Evolutionary conservation across 1,139 yeast genomes (phyloP), one percentile per base, ranked within the genome.

Genomic region (Pichia norvegensis): DNA sequence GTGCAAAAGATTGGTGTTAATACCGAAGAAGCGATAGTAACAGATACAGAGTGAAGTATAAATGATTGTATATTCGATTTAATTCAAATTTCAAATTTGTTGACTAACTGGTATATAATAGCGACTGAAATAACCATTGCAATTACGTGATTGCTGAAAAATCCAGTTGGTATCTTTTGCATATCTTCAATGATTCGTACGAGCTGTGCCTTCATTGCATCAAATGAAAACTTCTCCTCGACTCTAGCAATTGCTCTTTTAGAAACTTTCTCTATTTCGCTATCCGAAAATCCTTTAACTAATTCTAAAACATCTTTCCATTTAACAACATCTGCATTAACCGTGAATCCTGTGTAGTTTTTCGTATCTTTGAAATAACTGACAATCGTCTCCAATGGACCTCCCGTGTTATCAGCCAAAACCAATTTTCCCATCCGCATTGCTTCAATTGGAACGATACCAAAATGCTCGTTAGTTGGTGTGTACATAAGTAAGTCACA

Each of bases 361-460:
- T 55, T 55, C 4, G 56, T 61, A 45, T 75, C 65, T 1, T 65
- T 46, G 23, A 42, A 44, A 27, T 50, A 59, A 33, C 54, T 53
- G 65, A 43, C 67, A 11, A 92, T 72, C 0, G 96, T 84, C 61
- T 92, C 99, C 29, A 82, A 65, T 0, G 98, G 98, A 0, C 99
- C 99, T 16, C 98, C 99, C 40, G 79, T 80, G 58, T 85, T 79
- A 2, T 84, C 81, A 0, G 96, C 97, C 46, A 94, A 67, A 0
- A 88, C 96, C 0, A 95, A 90, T 0, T 85, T 82, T 27, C 84
- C 81, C 51, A 77, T 72, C 41, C 83, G 72, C 97, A 92, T 90
- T 19, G 96, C 88, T 60, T 92, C 98, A 14, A 92, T 73, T 1
- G 99, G 99, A 4, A 94, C 99, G 52, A 92, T 94, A 14, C 99